Evolutionary conservation across 1,284 basidiomycete genomes (phyloP).

Genomic region (Xanthoconium separans): DNA sequence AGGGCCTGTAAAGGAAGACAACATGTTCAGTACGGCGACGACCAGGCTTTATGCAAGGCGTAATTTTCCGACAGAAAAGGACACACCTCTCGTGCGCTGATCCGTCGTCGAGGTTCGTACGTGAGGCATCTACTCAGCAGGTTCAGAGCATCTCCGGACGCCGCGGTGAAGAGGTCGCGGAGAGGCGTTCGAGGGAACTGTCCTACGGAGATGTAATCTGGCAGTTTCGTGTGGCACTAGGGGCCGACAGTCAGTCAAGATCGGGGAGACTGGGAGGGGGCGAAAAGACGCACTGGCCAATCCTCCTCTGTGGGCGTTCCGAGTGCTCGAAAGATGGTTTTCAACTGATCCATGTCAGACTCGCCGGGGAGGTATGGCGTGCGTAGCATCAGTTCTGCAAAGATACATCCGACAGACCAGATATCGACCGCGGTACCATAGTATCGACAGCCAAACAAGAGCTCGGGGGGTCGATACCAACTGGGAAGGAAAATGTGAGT

Average conservation of each 20-base stretch:
- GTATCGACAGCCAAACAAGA: slow-evolving; percentile 85
- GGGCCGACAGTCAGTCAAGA: neutral
- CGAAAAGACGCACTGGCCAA: slow-evolving; percentile 85
- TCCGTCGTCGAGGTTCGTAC: slow-evolving; percentile 85
- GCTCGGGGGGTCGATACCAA: slow-evolving; percentile 97
- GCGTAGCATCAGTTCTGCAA: slow-evolving; percentile 94
- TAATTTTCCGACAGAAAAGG: slow-evolving; percentile 2
- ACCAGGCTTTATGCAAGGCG: neutral
- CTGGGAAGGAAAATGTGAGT: slow-evolving; percentile 41
- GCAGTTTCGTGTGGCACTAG: slow-evolving; percentile 86
- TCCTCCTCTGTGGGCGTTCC: slow-evolving; percentile 96
- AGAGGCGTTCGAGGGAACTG: slow-evolving; percentile 83
- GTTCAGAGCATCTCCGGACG: slow-evolving; percentile 85
- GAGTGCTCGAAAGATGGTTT: slow-evolving; percentile 90
- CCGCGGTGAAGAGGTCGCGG: slow-evolving; percentile 87
- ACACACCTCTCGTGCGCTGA: slow-evolving; percentile 74
- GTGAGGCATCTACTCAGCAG: slow-evolving; percentile 77
- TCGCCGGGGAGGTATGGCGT: slow-evolving; percentile 93
- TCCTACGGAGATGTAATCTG: slow-evolving; percentile 83
- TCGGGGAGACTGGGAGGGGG: no score
- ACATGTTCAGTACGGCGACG: slow-evolving; percentile 2
- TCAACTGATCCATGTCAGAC: slow-evolving; percentile 94
- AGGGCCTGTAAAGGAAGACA: slow-evolving; percentile 52
- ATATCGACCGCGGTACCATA: slow-evolving; percentile 90
- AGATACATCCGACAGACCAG: slow-evolving; percentile 96